Evolutionary conservation across 805 yeast species (phyloP).

Genomic region (Yarrowia sp.): DNA sequence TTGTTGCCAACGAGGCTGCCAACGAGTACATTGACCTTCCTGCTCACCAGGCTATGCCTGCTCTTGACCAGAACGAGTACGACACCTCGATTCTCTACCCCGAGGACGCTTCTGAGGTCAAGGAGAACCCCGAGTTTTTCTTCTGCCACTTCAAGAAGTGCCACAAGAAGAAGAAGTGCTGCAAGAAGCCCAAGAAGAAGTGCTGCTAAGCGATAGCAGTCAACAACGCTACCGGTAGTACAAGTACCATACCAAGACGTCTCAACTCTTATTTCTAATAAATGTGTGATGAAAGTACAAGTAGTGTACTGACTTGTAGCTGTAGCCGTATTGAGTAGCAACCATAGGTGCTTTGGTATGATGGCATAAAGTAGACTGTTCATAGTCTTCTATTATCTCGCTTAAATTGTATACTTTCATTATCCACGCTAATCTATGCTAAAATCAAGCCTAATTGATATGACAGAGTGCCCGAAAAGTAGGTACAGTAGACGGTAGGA

Average conservation of each 20-base stretch:
- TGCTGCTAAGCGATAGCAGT: not conserved
- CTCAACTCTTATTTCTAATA: constrained; percentile 1
- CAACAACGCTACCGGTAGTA: no score
- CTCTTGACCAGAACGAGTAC: constrained; percentile 1
- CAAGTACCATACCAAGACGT: not conserved
- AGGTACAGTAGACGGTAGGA: no score
- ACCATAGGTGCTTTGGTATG: no score
- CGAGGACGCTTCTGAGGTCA: constrained; percentile 12
- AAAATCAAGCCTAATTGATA: no score
- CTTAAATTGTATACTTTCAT: no score
- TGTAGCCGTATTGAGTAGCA: no score
- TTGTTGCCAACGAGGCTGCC: constrained; percentile 17
- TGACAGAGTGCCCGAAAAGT: no score
- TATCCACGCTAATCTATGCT: no score
- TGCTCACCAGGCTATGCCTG: constrained; percentile 8
- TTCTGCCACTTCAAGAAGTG: constrained; percentile 23
- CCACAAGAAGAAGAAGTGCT: constrained; percentile 9
- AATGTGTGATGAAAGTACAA: no score
- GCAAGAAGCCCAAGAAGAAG: constrained; percentile 4
- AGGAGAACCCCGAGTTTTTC: constrained; percentile 24
- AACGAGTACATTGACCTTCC: constrained; percentile 16
- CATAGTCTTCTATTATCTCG: no score
- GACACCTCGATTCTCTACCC: not conserved
- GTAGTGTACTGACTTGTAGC: no score
- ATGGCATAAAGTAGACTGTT: no score